phyloP scores from a whole-genome alignment of 441 rosid genomes.

The Pelargonium cotyledonis region DNA sequence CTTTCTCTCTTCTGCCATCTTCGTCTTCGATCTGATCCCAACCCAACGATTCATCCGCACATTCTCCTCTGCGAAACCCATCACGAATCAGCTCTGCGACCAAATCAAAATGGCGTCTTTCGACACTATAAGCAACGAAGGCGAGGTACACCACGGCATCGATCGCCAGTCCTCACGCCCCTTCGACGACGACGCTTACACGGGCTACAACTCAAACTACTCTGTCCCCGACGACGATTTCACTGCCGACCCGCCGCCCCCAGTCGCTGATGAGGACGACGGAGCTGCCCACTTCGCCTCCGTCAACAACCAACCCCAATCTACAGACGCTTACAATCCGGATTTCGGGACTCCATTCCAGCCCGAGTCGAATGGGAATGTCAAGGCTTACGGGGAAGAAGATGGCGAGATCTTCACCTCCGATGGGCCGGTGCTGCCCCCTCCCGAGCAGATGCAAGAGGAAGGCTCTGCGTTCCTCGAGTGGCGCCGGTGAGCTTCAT shows the following conservation, averaged over 20 bases:
- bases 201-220: neutral
- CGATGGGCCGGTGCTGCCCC: neutral
- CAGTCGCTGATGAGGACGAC: neutral
- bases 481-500: constrained; percentile 1
- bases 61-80: neutral
- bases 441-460: constrained; percentile 3
- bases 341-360: neutral
- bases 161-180: neutral
- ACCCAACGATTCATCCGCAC: neutral
- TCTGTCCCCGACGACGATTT: neutral
- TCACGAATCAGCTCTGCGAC: neutral
- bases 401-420: constrained; percentile 1
- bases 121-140: neutral
- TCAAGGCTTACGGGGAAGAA: neutral
- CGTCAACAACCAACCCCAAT: neutral
- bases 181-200: constrained; percentile 6
- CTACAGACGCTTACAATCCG: constrained; percentile 1
- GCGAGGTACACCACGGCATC: neutral
- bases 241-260: neutral
- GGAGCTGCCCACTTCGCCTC: no score
- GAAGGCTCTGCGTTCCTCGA: neutral
- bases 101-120: constrained; percentile 1
- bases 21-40: neutral
- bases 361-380: neutral
- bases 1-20: neutral